A percentile compares a stretch with the other conserved stretches of the same genome.
Conservation (phyloP, 108 stramenopile genomes). For the Ochromonas danica region DNA sequence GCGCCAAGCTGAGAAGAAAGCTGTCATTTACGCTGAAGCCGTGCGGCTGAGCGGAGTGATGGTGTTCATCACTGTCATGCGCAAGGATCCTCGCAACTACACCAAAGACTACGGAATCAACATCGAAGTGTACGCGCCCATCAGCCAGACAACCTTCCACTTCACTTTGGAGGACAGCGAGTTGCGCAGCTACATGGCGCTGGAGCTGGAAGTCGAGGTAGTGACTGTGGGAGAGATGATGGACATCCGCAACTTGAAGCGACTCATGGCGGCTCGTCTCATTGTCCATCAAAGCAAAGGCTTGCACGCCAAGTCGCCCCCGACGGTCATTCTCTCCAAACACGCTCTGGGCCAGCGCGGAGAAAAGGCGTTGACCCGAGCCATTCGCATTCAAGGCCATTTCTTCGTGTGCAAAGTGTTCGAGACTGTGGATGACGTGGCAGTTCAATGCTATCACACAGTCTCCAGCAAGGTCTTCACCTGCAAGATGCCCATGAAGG, state of each 20-base stretch:
- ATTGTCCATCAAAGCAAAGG: neutral
- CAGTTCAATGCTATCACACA: slow-evolving; percentile 23
- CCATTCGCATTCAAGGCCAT: neutral
- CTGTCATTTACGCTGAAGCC: neutral
- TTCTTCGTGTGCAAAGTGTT: neutral
- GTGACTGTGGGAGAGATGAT: neutral
- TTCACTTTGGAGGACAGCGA: neutral
- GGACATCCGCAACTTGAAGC: neutral
- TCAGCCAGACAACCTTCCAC: neutral
- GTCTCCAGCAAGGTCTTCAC: slow-evolving; percentile 16
- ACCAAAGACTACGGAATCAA: slow-evolving; percentile 20
- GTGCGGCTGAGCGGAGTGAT: slow-evolving; percentile 9
- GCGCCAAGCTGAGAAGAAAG: neutral
- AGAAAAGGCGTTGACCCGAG: slow-evolving; percentile 3
- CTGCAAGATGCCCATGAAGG: neutral
- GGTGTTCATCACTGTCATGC: slow-evolving; percentile 3
- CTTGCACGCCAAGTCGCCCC: neutral
- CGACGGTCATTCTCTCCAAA: neutral
- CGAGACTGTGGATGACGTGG: slow-evolving; percentile 18
- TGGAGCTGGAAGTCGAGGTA: neutral
- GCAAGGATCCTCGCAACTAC: slow-evolving; percentile 32
- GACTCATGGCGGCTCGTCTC: neutral
- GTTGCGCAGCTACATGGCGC: neutral
- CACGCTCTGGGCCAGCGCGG: slow-evolving; percentile 23
- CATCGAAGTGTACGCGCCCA: slow-evolving; percentile 23